phyloP scores from a whole-genome alignment of 148 eudicot species.

The Suaeda aralocaspica region DNA sequence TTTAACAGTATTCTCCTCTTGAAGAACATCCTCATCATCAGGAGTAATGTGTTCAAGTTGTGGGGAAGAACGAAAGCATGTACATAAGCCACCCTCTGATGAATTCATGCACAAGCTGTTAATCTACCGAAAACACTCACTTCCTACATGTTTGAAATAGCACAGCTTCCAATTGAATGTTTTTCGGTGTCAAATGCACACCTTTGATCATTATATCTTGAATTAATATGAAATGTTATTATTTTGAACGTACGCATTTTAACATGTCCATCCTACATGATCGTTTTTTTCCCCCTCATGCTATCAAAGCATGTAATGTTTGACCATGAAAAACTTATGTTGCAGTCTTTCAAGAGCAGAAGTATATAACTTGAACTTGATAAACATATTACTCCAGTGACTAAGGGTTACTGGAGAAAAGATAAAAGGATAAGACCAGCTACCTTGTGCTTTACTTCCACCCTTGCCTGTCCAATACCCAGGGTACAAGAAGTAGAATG shows the following conservation, averaged over 20 bases:
- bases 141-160: too few relatives aligned
- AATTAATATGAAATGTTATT: too few relatives aligned
- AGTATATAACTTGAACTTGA: not conserved
- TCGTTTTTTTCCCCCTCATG: too few relatives aligned
- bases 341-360: too few relatives aligned
- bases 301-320: too few relatives aligned
- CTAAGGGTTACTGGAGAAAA: not conserved
- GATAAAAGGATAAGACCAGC: not conserved
- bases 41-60: constrained; percentile 42
- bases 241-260: too few relatives aligned
- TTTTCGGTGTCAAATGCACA: too few relatives aligned
- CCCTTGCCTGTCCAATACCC: constrained; percentile 88
- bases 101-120: constrained; percentile 4
- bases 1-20: constrained; percentile 78
- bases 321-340: too few relatives aligned
- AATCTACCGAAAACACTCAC: not conserved
- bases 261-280: too few relatives aligned
- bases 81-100: constrained; percentile 67
- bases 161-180: too few relatives aligned
- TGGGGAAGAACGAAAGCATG: constrained; percentile 56
- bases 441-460: constrained; percentile 68
- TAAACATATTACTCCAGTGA: too few relatives aligned
- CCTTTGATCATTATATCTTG: too few relatives aligned
- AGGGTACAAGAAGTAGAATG: constrained; percentile 68
- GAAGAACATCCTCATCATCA: constrained; percentile 80